Evolutionary conservation across 257 asterid genomes (phyloP).

Genomic region (Rubia yunnanensis): DNA sequence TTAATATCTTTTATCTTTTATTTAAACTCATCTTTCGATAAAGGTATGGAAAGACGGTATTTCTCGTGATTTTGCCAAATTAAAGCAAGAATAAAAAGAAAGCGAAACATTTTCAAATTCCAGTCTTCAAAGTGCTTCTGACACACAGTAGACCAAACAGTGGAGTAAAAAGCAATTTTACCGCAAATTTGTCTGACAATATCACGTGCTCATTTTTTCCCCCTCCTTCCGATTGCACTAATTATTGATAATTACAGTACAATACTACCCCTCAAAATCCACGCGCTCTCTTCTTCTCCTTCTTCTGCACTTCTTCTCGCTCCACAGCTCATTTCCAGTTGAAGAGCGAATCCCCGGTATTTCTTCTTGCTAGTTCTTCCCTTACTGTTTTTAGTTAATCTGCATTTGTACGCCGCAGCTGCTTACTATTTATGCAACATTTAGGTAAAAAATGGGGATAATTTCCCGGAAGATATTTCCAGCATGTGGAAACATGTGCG

Average conservation of each 20-base stretch:
- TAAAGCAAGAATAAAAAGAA: too few relatives aligned
- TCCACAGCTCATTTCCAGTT: background rate
- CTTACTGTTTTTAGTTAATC: background rate
- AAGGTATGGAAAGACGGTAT: too few relatives aligned
- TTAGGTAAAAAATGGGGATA: slow-evolving; percentile 60
- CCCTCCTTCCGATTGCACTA: background rate
- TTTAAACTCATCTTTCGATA: too few relatives aligned
- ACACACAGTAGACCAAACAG: background rate
- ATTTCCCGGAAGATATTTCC: slow-evolving; percentile 93
- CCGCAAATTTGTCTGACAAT: background rate
- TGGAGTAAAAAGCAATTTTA: background rate
- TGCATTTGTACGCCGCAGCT: background rate
- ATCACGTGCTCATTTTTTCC: background rate
- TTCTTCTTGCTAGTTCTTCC: background rate
- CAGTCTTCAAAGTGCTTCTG: background rate
- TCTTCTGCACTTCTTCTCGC: background rate
- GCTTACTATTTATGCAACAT: background rate
- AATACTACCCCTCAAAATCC: background rate
- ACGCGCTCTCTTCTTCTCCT: background rate
- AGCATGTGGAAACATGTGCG: slow-evolving; percentile 97
- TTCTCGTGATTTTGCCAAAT: too few relatives aligned
- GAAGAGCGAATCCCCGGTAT: background rate
- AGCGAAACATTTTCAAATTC: too few relatives aligned
- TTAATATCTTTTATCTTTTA: too few relatives aligned
- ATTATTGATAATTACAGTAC: too few relatives aligned